Evolutionary conservation across 2,329 filamentous ascomycete genomes (phyloP).

Genomic region (Cadophora malorum): DNA sequence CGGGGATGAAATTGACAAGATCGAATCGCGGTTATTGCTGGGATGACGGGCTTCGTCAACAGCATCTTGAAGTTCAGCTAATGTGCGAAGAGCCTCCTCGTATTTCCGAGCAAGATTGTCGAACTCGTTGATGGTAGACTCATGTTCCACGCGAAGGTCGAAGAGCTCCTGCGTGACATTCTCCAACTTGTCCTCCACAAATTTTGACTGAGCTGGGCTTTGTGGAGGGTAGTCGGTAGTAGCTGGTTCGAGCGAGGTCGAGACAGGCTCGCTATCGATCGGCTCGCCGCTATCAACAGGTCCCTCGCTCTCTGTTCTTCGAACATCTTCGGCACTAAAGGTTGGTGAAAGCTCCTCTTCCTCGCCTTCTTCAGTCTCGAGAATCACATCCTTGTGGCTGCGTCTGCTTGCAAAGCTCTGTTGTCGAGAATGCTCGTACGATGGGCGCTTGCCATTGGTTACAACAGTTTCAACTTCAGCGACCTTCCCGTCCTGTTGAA

Average conservation of each 20-base stretch:
- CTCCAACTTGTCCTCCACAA: conserved; percentile 92
- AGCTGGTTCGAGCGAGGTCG: conserved; percentile 42
- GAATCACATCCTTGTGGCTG: conserved; percentile 61
- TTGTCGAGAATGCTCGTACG: conserved; percentile 59
- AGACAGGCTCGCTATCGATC: conserved; percentile 47
- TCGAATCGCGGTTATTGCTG: conserved; percentile 56
- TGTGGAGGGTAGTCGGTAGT: conserved; percentile 50
- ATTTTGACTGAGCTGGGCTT: conserved; percentile 81
- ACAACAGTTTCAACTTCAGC: conserved; percentile 49
- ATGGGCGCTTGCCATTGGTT: conserved; percentile 53
- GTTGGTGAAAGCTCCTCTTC: conserved; percentile 32
- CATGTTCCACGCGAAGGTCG: conserved; percentile 89
- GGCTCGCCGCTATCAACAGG: conserved; percentile 45
- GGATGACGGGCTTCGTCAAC: conserved; percentile 79
- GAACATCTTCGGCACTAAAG: conserved; percentile 27
- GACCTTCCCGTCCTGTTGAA: conserved; percentile 65
- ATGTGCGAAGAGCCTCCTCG: conserved; percentile 80
- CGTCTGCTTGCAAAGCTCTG: conserved; percentile 60
- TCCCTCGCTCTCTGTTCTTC: conserved; percentile 43
- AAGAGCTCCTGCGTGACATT: conserved; percentile 89
- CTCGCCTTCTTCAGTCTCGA: conserved; percentile 51
- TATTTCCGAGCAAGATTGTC: conserved; percentile 87
- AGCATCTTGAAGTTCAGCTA: conserved; percentile 85
- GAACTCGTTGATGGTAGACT: conserved; percentile 80
- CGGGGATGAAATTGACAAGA: conserved; percentile 59